These are phyloP conservation scores for Candida boleticola DNA, from an alignment of 805 yeast genomes.

Conservation along the genomic window DNA sequence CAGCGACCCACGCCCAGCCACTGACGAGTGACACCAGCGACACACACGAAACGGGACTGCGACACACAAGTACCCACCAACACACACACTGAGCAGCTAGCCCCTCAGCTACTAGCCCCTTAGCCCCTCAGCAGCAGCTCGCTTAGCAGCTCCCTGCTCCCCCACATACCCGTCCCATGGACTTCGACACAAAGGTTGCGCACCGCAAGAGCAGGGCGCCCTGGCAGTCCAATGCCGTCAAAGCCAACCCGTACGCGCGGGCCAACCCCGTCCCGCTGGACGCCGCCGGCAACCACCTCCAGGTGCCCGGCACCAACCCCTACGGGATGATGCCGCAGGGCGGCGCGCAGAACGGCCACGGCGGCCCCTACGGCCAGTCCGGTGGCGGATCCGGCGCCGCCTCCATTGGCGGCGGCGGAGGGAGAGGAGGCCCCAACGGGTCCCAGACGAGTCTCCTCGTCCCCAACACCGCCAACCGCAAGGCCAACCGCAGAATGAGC, in stretches of 20 bases:
- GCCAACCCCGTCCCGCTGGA: slow-evolving; percentile 14
- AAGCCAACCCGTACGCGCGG: slow-evolving; percentile 27
- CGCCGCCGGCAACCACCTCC: slow-evolving; percentile 1
- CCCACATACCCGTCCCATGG: slow-evolving; percentile 28
- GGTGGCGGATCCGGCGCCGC: not conserved
- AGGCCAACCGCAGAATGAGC: slow-evolving; percentile 28
- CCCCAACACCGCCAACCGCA: slow-evolving; percentile 12
- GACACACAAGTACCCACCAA: too few relatives aligned
- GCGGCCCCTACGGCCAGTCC: not conserved
- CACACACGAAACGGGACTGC: too few relatives aligned
- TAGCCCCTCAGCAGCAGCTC: too few relatives aligned
- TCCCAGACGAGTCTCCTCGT: slow-evolving; percentile 3
- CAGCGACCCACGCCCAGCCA: too few relatives aligned
- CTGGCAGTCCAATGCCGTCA: slow-evolving; percentile 28
- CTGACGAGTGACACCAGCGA: too few relatives aligned
- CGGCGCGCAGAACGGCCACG: not conserved
- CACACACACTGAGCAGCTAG: too few relatives aligned
- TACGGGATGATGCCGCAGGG: not conserved
- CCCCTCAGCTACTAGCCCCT: too few relatives aligned
- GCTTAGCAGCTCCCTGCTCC: too few relatives aligned
- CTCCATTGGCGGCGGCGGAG: not conserved
- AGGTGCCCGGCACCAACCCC: slow-evolving; percentile 1
- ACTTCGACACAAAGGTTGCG: slow-evolving; percentile 24
- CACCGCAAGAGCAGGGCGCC: slow-evolving; percentile 44
- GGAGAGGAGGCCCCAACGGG: not conserved